Evolutionary conservation across 176 grass and related monocot genomes (phyloP).

Genomic region (Thalia dealbata): DNA sequence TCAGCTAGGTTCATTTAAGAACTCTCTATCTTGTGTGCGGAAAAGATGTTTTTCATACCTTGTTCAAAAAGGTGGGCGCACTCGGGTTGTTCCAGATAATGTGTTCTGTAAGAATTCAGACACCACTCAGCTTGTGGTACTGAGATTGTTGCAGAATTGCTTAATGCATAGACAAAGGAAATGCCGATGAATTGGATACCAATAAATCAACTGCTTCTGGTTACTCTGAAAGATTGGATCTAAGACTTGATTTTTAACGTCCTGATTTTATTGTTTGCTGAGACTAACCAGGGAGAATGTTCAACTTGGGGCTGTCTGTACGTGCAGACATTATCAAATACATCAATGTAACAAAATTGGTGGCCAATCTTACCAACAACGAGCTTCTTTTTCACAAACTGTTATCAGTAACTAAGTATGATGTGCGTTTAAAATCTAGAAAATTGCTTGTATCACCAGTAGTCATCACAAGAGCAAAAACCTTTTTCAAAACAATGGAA

Average conservation of each 20-base stretch:
- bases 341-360: no score
- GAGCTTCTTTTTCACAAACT: no score
- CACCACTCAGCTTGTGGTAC: not conserved
- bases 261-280: no score
- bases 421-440: not conserved
- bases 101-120: not conserved
- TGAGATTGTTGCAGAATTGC: not conserved
- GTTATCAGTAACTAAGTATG: not conserved
- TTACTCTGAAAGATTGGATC: not conserved
- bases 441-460: slow-evolving; percentile 33
- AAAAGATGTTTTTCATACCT: slow-evolving; percentile 3
- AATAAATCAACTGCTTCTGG: not conserved
- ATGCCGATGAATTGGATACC: not conserved
- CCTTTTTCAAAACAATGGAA: slow-evolving; percentile 72
- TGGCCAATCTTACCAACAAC: no score
- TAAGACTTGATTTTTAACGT: not conserved
- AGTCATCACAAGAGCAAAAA: slow-evolving; percentile 59
- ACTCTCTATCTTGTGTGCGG: not conserved
- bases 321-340: no score
- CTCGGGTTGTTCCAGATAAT: not conserved
- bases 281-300: no score
- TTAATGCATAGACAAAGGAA: not conserved
- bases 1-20: not conserved
- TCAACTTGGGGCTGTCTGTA: no score
- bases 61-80: not conserved